A percentile compares a stretch with the other conserved stretches of the same genome.
Evolutionary conservation across 2,329 filamentous ascomycete species (phyloP).

Genomic region (Penicillium psychrosexuale): DNA sequence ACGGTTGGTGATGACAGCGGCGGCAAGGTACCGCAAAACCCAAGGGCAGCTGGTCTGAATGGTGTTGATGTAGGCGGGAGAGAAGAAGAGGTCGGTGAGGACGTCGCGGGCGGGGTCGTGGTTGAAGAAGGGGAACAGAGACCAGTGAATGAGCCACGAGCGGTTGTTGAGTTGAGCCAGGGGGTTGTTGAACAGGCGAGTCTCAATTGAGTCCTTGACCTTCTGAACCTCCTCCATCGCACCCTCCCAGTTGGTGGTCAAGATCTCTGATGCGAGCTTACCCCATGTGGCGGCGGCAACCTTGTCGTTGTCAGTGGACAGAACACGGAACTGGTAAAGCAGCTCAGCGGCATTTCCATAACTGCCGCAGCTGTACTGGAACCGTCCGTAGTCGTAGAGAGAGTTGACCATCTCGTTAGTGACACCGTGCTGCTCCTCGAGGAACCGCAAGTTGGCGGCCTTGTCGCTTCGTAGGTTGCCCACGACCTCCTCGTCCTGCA

Average conservation of each 20-base stretch:
- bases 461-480: conserved; percentile 92
- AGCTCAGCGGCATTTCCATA: conserved; percentile 87
- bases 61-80: conserved; percentile 96
- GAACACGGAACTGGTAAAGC: conserved; percentile 94
- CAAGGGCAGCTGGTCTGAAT: conserved; percentile 97
- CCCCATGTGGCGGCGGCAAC: conserved; percentile 95
- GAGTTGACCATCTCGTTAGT: conserved; percentile 94
- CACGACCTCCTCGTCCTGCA: conserved; percentile 86
- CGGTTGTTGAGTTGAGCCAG: conserved; percentile 93
- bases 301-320: conserved; percentile 98
- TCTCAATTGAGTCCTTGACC: conserved; percentile 88
- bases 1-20: conserved; percentile 91
- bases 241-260: conserved; percentile 91
- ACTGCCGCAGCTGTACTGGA: conserved; percentile 96
- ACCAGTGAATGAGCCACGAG: conserved; percentile 97
- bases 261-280: conserved; percentile 93
- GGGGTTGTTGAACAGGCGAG: conserved; percentile 92
- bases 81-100: conserved; percentile 96
- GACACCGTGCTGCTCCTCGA: conserved; percentile 95
- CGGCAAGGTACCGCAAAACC: conserved; percentile 90
- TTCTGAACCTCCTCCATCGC: conserved; percentile 88
- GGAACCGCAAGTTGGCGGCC: conserved; percentile 95
- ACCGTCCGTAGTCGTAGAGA: conserved; percentile 92
- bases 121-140: conserved; percentile 98
- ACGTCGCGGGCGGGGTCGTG: conserved; percentile 85